Evolutionary conservation across 2,329 filamentous ascomycete genomes (phyloP).

Genomic region (Neurospora crassa): DNA sequence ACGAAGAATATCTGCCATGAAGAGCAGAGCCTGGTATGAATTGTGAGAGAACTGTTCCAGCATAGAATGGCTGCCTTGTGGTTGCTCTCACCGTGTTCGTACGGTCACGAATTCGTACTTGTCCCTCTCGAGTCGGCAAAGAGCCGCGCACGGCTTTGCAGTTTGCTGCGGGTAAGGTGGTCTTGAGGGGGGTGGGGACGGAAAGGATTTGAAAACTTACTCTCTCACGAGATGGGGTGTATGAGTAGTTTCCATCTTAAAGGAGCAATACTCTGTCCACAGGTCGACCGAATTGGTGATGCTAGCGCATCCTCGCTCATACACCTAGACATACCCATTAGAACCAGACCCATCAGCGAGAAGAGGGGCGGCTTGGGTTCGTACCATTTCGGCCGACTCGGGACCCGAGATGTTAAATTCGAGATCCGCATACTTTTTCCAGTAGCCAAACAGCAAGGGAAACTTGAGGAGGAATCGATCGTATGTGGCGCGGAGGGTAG

Average conservation of each 20-base stretch:
- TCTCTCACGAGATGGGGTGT: conserved; percentile 94
- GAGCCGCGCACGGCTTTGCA: conserved; percentile 32
- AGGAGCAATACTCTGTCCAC: conserved; percentile 94
- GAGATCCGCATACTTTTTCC: conserved; percentile 98
- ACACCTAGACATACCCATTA: conserved; percentile 50
- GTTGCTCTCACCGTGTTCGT: conserved; percentile 61
- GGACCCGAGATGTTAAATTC: conserved; percentile 96
- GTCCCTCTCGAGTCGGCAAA: conserved; percentile 21
- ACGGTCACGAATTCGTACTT: conserved; percentile 17
- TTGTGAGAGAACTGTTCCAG: conserved; percentile 56
- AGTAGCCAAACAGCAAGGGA: conserved; percentile 92
- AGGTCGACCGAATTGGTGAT: conserved; percentile 91
- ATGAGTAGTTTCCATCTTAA: conserved; percentile 97
- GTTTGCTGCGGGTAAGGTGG: conserved; percentile 31
- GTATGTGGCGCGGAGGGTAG: conserved; percentile 77
- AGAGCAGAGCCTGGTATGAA: conserved; percentile 53
- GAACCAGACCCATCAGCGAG: conserved; percentile 1
- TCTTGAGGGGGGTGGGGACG: conserved; percentile 50
- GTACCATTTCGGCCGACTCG: conserved; percentile 92
- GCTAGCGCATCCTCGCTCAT: conserved; percentile 88
- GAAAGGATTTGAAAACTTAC: conserved; percentile 77
- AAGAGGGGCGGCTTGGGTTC: conserved; percentile 15
- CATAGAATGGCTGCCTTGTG: conserved; percentile 40
- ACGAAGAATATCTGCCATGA: conserved; percentile 25
- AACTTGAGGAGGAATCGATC: conserved; percentile 92